phyloP scores from a whole-genome alignment of 176 grass and related monocot species.

The Eragrostis nindensis region DNA sequence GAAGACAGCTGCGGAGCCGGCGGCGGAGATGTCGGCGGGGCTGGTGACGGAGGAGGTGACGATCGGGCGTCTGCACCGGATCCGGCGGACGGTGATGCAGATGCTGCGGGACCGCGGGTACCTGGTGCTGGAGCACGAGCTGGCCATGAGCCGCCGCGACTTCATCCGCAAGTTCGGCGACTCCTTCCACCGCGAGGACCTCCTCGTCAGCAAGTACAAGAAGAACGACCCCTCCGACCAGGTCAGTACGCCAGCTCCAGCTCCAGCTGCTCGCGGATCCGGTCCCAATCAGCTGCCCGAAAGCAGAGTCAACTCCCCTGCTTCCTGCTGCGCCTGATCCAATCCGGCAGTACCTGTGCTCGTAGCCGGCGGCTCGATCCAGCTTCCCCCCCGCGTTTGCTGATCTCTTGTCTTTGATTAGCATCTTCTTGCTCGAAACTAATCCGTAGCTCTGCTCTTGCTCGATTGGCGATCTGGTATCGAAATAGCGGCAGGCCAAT shows the following conservation, averaged over 20 bases:
- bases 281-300: background rate
- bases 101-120: slow-evolving; percentile 90
- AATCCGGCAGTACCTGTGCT: background rate
- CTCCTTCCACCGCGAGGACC: slow-evolving; percentile 75
- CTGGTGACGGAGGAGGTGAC: slow-evolving; percentile 51
- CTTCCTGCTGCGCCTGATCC: slow-evolving; percentile 13
- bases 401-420: background rate
- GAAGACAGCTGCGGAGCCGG: background rate
- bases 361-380: slow-evolving; percentile 21
- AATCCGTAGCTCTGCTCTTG: background rate
- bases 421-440: background rate
- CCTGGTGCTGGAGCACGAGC: slow-evolving; percentile 86
- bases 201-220: slow-evolving; percentile 89
- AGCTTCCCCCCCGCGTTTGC: slow-evolving; percentile 11
- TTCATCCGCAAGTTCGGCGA: slow-evolving; percentile 87
- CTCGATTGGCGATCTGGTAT: background rate
- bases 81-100: slow-evolving; percentile 90
- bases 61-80: slow-evolving; percentile 62
- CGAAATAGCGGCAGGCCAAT: background rate
- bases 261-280: background rate
- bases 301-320: slow-evolving; percentile 7
- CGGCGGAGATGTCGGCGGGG: slow-evolving; percentile 46
- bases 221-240: slow-evolving; percentile 81
- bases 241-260: slow-evolving; percentile 40
- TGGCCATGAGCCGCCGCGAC: slow-evolving; percentile 62